These are phyloP conservation scores for Pezicula carpinea DNA, from an alignment of 2,329 filamentous ascomycete genomes.

Conservation along the genomic window DNA sequence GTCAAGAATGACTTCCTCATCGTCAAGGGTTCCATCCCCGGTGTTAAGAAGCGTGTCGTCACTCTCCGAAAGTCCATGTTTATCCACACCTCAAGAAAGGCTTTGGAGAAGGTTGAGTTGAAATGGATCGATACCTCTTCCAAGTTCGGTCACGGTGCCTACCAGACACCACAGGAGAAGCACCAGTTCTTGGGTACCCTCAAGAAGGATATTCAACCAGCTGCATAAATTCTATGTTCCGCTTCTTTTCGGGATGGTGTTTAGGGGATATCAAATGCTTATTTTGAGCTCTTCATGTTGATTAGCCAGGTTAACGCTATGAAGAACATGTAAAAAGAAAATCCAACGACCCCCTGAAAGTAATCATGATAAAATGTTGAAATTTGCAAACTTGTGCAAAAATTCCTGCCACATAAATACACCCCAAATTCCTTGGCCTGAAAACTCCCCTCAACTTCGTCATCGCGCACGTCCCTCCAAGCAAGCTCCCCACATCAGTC, in stretches of 20 bases:
- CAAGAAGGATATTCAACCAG: constrained; percentile 86
- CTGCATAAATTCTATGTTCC: constrained; percentile 43
- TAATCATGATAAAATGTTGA: not conserved
- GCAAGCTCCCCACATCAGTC: constrained; percentile 3
- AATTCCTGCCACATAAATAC: not conserved
- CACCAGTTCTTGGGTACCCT: constrained; percentile 94
- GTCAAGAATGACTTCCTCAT: constrained; percentile 99
- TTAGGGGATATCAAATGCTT: constrained; percentile 20
- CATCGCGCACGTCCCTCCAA: constrained; percentile 13
- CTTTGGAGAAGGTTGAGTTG: constrained; percentile 98
- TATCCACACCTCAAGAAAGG: constrained; percentile 89
- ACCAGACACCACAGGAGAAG: constrained; percentile 99
- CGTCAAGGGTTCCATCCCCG: constrained; percentile 95
- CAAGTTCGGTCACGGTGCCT: constrained; percentile 99
- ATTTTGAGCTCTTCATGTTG: constrained; percentile 16
- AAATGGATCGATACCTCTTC: constrained; percentile 99
- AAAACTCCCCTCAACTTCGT: constrained; percentile 1
- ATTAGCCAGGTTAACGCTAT: not conserved
- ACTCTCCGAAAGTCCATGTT: constrained; percentile 99
- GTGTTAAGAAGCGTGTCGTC: constrained; percentile 99
- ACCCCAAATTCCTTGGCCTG: not conserved
- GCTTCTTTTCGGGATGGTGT: constrained; percentile 25
- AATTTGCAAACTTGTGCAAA: not conserved
- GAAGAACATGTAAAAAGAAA: constrained; percentile 1
- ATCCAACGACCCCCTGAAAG: not conserved